Evolutionary conservation across 1,284 basidiomycete species (phyloP), one percentile per base, ranked within the genome.

Genomic region (Cutaneotrichosporon curvatum): DNA sequence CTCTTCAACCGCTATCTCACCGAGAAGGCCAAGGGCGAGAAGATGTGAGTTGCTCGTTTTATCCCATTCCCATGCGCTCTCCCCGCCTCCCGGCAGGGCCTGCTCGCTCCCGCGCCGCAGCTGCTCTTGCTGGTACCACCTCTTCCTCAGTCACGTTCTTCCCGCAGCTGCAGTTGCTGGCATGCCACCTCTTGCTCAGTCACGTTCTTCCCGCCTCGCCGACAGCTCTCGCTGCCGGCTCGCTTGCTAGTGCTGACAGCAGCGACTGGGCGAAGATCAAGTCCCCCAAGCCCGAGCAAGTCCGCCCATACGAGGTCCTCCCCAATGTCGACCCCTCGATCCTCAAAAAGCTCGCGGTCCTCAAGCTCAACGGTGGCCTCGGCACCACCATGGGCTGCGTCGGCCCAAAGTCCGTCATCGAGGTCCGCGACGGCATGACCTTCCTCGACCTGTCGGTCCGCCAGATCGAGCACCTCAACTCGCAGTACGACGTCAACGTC

Each of bases 351-450:
- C 84, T 98, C 57, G 95, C 94, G 33, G 95, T 99, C 30, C 84
- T 98, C 76, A 98, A 98, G 78, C 87, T 98, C 72, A 99, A 99
- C 73, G 95, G 95, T 74, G 95, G 95, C 75, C 84, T 99, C 53
- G 95, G 95, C 65, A 73, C 72, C 16, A 73, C 72, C 56, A 73
- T 73, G 72, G 72, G 72, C 44, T 73, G 72, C 63, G 71, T 73
- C 36, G 72, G 72, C 32, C 79, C 77, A 63, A 89, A 94, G 78
- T 84, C 83, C 61, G 83, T 89, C 52, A 82, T 90, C 57, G 84
- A 94, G 72, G 87, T 95, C 75, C 84, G 89, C 75, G 84, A 97
- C 68, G 87, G 92, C 73, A 97, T 97, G 94, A 97, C 92, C 46
- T 97, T 98, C 83, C 81, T 98, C 59, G 94, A 98, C 74, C 78